These are phyloP conservation scores for Daedaleopsis sinensis DNA, from an alignment of 768 basidiomycete species.

Conservation along the genomic window DNA sequence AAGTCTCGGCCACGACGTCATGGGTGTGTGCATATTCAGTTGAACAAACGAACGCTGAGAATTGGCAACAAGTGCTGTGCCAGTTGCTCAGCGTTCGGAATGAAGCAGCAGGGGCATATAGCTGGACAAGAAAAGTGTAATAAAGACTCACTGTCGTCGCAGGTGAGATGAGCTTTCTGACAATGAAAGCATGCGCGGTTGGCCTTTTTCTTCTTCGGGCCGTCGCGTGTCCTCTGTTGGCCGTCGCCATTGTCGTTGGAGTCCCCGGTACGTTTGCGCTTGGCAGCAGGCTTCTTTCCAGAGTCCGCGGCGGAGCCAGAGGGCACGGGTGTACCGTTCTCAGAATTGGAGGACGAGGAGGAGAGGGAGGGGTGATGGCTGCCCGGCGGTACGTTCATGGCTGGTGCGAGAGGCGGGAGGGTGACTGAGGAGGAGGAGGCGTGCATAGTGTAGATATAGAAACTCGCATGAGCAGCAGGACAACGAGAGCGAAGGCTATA, in stretches of 20 bases:
- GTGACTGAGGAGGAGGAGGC: conserved; percentile 5
- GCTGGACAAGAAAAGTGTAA: neutral
- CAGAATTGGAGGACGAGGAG: conserved; percentile 28
- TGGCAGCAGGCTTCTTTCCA: conserved; percentile 47
- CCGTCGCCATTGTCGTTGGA: conserved; percentile 53
- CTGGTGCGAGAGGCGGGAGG: conserved; percentile 17
- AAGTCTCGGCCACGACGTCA: neutral
- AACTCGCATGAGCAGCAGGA: neutral
- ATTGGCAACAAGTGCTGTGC: neutral
- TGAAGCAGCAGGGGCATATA: neutral
- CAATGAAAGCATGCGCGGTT: conserved; percentile 94
- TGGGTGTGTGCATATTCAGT: neutral
- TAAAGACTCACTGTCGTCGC: conserved; percentile 82
- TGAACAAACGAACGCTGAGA: neutral
- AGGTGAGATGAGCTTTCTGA: conserved; percentile 98
- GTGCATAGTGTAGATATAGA: conserved; percentile 13
- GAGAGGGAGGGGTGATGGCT: conserved; percentile 25
- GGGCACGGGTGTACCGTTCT: conserved; percentile 26
- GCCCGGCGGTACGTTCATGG: conserved; percentile 18
- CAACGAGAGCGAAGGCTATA: conserved; percentile 8
- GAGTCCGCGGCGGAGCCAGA: conserved; percentile 24
- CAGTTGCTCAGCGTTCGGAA: neutral
- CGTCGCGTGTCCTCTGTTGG: conserved; percentile 60
- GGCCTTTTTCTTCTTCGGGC: conserved; percentile 94
- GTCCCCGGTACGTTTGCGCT: conserved; percentile 66